A percentile compares a stretch with the other conserved stretches of the same genome.
Evolutionary conservation across 2,329 filamentous ascomycete genomes (phyloP).

Genomic region (Microthyrium microscopicum): DNA sequence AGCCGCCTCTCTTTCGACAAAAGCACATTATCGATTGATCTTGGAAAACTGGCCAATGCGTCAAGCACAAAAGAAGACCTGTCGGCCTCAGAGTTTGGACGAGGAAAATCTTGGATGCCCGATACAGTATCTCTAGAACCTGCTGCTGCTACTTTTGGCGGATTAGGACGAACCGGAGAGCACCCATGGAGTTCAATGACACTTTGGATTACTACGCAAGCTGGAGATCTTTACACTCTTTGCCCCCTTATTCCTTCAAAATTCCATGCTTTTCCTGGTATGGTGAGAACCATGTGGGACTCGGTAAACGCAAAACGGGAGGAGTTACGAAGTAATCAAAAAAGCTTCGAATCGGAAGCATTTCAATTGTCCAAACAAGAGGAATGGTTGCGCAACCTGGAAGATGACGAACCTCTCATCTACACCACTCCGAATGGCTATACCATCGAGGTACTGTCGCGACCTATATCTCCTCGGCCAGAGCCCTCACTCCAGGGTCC

Average conservation of each 20-base stretch:
- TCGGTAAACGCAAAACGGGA: conserved; percentile 12
- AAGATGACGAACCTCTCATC: conserved; percentile 34
- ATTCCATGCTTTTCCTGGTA: conserved; percentile 8
- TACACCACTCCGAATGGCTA: conserved; percentile 36
- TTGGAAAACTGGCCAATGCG: conserved; percentile 78
- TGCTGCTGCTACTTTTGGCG: conserved; percentile 78
- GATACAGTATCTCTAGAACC: conserved; percentile 90
- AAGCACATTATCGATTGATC: conserved; percentile 67
- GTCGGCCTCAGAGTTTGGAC: conserved; percentile 54
- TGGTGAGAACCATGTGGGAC: conserved; percentile 2
- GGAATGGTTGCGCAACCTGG: conserved; percentile 40
- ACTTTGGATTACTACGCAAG: conserved; percentile 87
- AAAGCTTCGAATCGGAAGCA: conserved; percentile 26
- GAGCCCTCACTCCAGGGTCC: conserved; percentile 47
- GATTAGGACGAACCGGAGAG: conserved; percentile 39
- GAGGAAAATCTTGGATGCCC: conserved; percentile 69
- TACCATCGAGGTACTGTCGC: too few relatives aligned
- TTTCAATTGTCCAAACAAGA: conserved; percentile 34
- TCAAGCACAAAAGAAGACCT: conserved; percentile 71
- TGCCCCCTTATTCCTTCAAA: conserved; percentile 84
- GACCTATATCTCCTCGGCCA: conserved; percentile 35
- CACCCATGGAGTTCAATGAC: conserved; percentile 86
- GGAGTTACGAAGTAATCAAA: conserved; percentile 24
- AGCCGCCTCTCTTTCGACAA: conserved; percentile 79
- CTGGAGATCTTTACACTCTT: conserved; percentile 83